Evolutionary conservation across 2,329 filamentous ascomycete genomes (phyloP).

Genomic region (Apiospora hydei): DNA sequence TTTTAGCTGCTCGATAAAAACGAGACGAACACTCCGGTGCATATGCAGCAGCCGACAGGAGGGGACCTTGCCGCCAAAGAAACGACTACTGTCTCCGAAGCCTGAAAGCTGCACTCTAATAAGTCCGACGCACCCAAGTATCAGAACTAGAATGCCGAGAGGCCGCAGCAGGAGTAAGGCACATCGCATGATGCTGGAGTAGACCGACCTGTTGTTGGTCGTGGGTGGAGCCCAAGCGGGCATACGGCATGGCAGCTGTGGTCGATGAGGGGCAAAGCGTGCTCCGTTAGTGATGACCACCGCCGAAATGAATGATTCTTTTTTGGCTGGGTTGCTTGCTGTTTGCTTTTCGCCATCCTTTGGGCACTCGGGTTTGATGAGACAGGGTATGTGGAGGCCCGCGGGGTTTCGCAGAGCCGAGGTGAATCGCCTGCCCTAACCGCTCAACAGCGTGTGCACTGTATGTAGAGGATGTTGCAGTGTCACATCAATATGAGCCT

Average conservation of each 20-base stretch:
- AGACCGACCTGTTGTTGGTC: slow-evolving; percentile 7
- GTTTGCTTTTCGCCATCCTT: not conserved
- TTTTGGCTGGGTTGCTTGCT: not conserved
- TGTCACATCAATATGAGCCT: not conserved
- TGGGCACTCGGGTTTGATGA: not conserved
- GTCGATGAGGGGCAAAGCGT: slow-evolving; percentile 10
- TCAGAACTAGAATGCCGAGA: slow-evolving; percentile 12
- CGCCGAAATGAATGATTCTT: slow-evolving; percentile 13
- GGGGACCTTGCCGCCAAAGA: slow-evolving; percentile 10
- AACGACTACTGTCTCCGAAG: slow-evolving; percentile 18
- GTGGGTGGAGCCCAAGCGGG: slow-evolving; percentile 1
- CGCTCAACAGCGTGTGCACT: not conserved
- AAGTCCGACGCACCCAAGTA: slow-evolving; percentile 12
- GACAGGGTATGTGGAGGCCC: slow-evolving; percentile 4
- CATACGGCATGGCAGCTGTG: slow-evolving; percentile 11
- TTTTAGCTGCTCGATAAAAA: slow-evolving; percentile 8
- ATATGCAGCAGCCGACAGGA: slow-evolving; percentile 9
- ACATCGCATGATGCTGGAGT: slow-evolving; percentile 18
- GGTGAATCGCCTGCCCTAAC: not conserved
- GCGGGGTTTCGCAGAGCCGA: slow-evolving; percentile 15
- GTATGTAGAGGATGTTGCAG: not conserved
- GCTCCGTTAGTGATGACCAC: slow-evolving; percentile 10
- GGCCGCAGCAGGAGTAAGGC: not conserved
- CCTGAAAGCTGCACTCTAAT: slow-evolving; percentile 14
- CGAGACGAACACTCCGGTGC: slow-evolving; percentile 3